phyloP scores from a whole-genome alignment of 257 asterid genomes.

The Sherardia arvensis region DNA sequence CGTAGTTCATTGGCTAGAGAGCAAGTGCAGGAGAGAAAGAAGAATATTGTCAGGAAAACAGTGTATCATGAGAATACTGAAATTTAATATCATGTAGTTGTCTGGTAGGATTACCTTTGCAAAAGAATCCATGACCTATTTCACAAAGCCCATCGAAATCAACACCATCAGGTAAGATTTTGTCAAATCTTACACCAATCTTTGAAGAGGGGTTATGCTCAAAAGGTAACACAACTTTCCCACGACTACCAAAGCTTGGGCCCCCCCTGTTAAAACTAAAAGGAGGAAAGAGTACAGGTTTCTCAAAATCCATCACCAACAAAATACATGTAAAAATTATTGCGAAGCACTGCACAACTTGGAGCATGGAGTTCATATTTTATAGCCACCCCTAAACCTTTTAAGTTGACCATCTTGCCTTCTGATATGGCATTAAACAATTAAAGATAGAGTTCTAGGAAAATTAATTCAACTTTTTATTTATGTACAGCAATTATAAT shows the following conservation, averaged over 20 bases:
- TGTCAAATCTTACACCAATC: slow-evolving; percentile 87
- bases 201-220: slow-evolving; percentile 72
- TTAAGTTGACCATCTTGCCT: not conserved
- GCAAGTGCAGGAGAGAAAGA: slow-evolving; percentile 7
- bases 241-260: slow-evolving; percentile 72
- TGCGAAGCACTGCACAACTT: not conserved
- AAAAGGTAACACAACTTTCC: slow-evolving; percentile 70
- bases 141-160: slow-evolving; percentile 88
- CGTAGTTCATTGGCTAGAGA: slow-evolving; percentile 56
- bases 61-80: not conserved
- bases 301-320: not conserved
- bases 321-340: not conserved
- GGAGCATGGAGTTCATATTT: not conserved
- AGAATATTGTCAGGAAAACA: slow-evolving; percentile 1
- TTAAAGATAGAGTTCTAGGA: not conserved
- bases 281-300: not conserved
- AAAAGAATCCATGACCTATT: slow-evolving; percentile 81
- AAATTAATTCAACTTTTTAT: not conserved
- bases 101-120: slow-evolving; percentile 49
- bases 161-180: slow-evolving; percentile 69
- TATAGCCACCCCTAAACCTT: not conserved
- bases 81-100: not conserved
- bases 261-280: slow-evolving; percentile 69
- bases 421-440: not conserved
- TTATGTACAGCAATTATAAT: not conserved